Conservation (phyloP, 495 filamentous ascomycete genomes). For the Aspergillus sclerotiicarbonarius region DNA sequence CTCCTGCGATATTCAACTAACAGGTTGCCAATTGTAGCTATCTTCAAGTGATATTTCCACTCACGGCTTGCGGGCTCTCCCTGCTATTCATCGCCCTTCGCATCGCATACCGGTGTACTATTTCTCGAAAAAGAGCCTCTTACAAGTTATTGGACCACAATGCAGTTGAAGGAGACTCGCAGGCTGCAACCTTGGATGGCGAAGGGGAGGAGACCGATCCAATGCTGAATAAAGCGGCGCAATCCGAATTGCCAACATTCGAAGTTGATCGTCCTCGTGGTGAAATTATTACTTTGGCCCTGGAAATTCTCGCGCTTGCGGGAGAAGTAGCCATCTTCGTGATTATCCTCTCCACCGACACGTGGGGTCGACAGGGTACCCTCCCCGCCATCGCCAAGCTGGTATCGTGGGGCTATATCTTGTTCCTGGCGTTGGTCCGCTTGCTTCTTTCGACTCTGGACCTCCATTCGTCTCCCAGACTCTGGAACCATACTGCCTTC, state of each 20-base stretch:
- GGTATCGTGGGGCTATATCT: constrained; percentile 75
- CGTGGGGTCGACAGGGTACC: constrained; percentile 54
- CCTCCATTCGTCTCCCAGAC: constrained; percentile 59
- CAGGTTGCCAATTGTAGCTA: constrained; percentile 56
- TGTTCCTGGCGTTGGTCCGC: constrained; percentile 70
- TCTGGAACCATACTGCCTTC: constrained; percentile 91
- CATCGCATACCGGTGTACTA: constrained; percentile 50
- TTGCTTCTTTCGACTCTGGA: constrained; percentile 67
- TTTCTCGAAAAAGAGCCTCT: constrained; percentile 34
- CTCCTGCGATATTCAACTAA: constrained; percentile 12
- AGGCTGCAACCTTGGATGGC: constrained; percentile 45
- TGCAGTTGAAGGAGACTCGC: constrained; percentile 45
- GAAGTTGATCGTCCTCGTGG: constrained; percentile 74
- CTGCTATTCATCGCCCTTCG: constrained; percentile 59
- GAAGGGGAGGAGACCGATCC: constrained; percentile 66
- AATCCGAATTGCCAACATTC: constrained; percentile 65
- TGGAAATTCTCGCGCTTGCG: constrained; percentile 74
- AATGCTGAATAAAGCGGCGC: constrained; percentile 60
- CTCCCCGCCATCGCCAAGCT: constrained; percentile 65
- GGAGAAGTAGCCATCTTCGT: constrained; percentile 68
- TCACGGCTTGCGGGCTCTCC: constrained; percentile 67
- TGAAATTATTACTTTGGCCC: constrained; percentile 62
- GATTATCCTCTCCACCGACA: constrained; percentile 52
- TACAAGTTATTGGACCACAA: constrained; percentile 39
- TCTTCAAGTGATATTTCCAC: constrained; percentile 79